Conservation (phyloP, 345 rosid genomes). For the Cardamine occulta region DNA sequence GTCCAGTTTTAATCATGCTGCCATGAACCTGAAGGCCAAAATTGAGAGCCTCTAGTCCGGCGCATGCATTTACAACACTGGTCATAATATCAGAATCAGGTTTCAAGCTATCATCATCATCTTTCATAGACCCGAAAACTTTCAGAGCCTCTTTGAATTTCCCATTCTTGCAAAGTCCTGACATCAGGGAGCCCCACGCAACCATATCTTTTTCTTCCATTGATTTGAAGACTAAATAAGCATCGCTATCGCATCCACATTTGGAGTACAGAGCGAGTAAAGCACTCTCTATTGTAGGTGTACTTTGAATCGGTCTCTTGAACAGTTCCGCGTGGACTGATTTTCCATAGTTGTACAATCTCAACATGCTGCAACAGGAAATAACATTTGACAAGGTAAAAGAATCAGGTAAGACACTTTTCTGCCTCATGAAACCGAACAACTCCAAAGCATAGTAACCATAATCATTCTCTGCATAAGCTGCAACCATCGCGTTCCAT, state of each 20-base stretch:
- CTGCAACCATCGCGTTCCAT: constrained; percentile 81
- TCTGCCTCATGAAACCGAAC: constrained; percentile 54
- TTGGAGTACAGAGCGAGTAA: constrained; percentile 62
- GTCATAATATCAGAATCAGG: constrained; percentile 72
- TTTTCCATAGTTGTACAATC: constrained; percentile 55
- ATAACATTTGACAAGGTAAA: constrained; percentile 65
- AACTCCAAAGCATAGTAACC: constrained; percentile 50
- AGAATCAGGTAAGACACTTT: constrained; percentile 49
- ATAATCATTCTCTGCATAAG: constrained; percentile 55
- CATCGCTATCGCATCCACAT: constrained; percentile 54
- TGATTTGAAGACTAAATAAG: constrained; percentile 50
- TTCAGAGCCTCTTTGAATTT: constrained; percentile 59
- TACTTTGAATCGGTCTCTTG: constrained; percentile 54
- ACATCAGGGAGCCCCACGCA: constrained; percentile 76
- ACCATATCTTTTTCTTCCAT: constrained; percentile 65
- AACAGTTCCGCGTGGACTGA: constrained; percentile 66
- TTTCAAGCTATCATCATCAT: constrained; percentile 46
- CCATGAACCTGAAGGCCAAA: constrained; percentile 63
- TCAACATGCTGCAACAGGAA: constrained; percentile 54
- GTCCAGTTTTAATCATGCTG: constrained; percentile 56
- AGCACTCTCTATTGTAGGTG: constrained; percentile 55
- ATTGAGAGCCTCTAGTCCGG: constrained; percentile 55
- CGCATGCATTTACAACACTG: constrained; percentile 57
- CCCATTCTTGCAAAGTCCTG: constrained; percentile 67
- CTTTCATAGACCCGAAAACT: constrained; percentile 55